Base-by-base conservation (phyloP, 2,329 filamentous ascomycete genomes). In the Emergomyces pasteurianus region DNA sequence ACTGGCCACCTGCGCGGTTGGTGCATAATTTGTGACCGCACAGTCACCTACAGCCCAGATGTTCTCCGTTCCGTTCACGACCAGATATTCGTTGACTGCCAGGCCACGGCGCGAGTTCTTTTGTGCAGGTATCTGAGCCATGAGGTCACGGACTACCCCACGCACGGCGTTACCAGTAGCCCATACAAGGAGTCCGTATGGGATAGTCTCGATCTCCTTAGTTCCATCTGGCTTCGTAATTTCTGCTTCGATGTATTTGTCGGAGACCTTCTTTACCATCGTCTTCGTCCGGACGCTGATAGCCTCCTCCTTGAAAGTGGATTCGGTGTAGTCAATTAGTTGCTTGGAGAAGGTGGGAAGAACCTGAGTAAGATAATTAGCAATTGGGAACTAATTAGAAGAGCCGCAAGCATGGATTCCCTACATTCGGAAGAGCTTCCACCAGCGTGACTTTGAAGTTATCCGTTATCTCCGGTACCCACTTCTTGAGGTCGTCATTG, bases 311-410 rank as follows among this genome's bases (percentile, higher is more conserved):
- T 95, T 94, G 81, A 99, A 95, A 54, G 92, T 96, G 77, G 92
- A 92, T 80, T 99, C 94, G 68, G 94, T 99, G 82, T 99, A 99
- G 72, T 99, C 94, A 72, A 99, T 97, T 71, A 99, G 82, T 77
- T 96, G 91, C 84, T 97, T 97, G 75, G 90, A 96, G 83, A 99
- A 99, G 83, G 92, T 95, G 70, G 94, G 94, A 66, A 99, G 84
- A 58, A 96, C 79, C 76, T 77, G 58, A 9, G 8, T n/a, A 49
- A 14, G 16, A 61, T 10, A n/a, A 36, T 58, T 54, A 61, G 58
- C 16, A 66, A 65, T 49, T 63, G 53, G 14, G 14, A 36, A 40
- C n/a, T 7, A 38, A 36, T 38, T 21, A 28, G 8, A 34, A 54
- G 62, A 18, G 34, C 40, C 21, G 54, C 31, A 26, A n/a, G 21